Base-by-base conservation (phyloP, 2,329 filamentous ascomycete genomes). In the Cladobotryum mycophilum region DNA sequence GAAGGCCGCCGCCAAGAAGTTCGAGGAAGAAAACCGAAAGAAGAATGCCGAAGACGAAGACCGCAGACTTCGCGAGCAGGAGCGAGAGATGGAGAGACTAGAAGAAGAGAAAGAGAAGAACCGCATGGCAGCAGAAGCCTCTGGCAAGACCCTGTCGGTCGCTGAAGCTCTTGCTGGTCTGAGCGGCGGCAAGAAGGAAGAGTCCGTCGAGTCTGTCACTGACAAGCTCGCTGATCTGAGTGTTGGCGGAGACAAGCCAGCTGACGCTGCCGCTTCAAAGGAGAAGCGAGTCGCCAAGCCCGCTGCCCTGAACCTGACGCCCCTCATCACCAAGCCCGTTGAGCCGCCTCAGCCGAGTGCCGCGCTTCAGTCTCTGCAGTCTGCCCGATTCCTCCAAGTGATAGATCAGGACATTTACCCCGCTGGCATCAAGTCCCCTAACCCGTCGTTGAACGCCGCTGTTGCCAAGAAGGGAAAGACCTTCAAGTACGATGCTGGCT, bases 401-500 rank as follows among this genome's bases (percentile, higher is more conserved):
- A 83, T 91, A 57, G 85, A 82, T 63, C 83, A 88, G 61, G 78
- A 89, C 55, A 80, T 86, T 38, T 99, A 99, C 67, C 92, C 93
- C 14, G 73, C 81, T 4, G 87, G 88, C 49, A 86, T 97, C 66
- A 81, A 79, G 54, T 96, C 91, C 22, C 93, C 93, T 7, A 97
- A 96, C 71, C 89, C 92, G 11, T 88, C 92, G 3, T 74, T 96
- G 57, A 99, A 97, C 68, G 76, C 80, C 38, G 86, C 86, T 14
- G 86, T 89, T 25, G 78, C 81, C 34, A 88, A 86, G 69, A 92
- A 91, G 73, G 83, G 82, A 54, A 86, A 84, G 68, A 85, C 83
- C 40, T 95, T 95, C 76, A 91, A 95, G 68, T 99, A 99, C 70
- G 90, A 97, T 71, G 88, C 91, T 62, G 85, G 86, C 61, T 99